Evolutionary conservation across 768 basidiomycete genomes (phyloP), one percentile per base, ranked within the genome.

Genomic region (Naganishia randhawae): DNA sequence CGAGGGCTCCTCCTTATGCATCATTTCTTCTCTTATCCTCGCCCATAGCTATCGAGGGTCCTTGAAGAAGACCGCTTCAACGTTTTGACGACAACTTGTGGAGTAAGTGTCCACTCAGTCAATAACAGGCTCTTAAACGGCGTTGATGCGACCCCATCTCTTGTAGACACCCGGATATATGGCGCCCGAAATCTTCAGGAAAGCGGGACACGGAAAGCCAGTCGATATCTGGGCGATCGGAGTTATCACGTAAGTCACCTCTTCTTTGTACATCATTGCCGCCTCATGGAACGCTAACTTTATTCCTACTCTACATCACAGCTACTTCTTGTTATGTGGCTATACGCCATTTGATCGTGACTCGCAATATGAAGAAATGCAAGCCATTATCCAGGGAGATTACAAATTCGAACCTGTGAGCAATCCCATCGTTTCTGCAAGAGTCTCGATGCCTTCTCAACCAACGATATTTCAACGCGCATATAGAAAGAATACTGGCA

Each of bases 201-300:
- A 91, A 90, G 89, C 87, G 65, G 95, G 95, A 3, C 95, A 99
- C 74, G 86, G 89, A 48, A 96, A 91, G 81, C 93, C 94, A 10
- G 94, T 96, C 19, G 95, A 95, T 74, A 82, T 95, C 65, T 94
- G 92, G 94, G 93, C 95, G 0, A 94, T 98, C 86, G 95, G 95
- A 42, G 95, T 99, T 55, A 94, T 99, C 80, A 90, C 95, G 14
- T 78, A 71, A 31, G 74, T 73, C 27, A n/a, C 25, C 31, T 42
- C 31, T 32, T 4, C 8, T 32, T 32, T 17, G 11, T 41, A 39
- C 50, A 52, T 31, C 22, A n/a, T 66, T 50, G 54, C 16, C 32
- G n/a, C 45, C 19, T 22, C n/a, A n/a, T 13, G 7, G 13, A 27
- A 17, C 11, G 51, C 50, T 68, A 1, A 65, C n/a, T 19, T 51